phyloP scores from a whole-genome alignment of 2,329 filamentous ascomycete species.

The Colletotrichum gigasporum region DNA sequence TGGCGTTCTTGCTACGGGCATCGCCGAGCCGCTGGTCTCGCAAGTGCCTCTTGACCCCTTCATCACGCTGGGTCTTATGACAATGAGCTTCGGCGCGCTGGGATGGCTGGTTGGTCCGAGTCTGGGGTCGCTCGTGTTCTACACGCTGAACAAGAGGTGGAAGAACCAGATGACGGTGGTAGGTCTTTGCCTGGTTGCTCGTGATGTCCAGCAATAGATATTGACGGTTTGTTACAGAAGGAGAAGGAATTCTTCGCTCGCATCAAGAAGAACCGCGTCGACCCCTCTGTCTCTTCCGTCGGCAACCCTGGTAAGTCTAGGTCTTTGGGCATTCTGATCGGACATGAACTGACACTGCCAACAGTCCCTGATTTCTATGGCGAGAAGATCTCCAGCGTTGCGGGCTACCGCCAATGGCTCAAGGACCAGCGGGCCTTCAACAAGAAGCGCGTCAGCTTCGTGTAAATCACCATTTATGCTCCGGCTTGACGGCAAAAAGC shows the following conservation, averaged over 20 bases:
- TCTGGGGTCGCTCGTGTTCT: conserved; percentile 83
- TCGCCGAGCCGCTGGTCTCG: conserved; percentile 75
- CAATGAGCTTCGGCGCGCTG: conserved; percentile 77
- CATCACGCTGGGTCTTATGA: conserved; percentile 83
- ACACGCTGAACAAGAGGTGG: conserved; percentile 75
- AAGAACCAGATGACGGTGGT: conserved; percentile 77
- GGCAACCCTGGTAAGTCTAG: conserved; percentile 76
- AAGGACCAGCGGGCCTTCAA: conserved; percentile 98
- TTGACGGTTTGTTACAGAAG: conserved; percentile 65
- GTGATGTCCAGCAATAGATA: not conserved
- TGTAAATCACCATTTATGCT: conserved; percentile 48
- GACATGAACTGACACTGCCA: not conserved
- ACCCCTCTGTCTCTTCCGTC: conserved; percentile 87
- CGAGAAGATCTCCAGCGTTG: conserved; percentile 95
- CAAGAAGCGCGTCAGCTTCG: conserved; percentile 79
- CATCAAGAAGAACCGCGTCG: conserved; percentile 91
- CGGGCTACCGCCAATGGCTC: conserved; percentile 92
- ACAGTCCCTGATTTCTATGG: conserved; percentile 95
- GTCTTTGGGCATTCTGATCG: too few species aligned
- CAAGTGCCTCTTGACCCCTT: conserved; percentile 89
- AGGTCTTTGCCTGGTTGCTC: conserved; percentile 1
- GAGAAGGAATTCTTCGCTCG: conserved; percentile 93
- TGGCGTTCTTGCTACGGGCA: conserved; percentile 73
- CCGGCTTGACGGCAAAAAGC: not conserved
- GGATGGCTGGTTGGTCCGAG: conserved; percentile 91